phyloP scores from a whole-genome alignment of 495 filamentous ascomycete species.

The Aspergillus incahuasiensis region DNA sequence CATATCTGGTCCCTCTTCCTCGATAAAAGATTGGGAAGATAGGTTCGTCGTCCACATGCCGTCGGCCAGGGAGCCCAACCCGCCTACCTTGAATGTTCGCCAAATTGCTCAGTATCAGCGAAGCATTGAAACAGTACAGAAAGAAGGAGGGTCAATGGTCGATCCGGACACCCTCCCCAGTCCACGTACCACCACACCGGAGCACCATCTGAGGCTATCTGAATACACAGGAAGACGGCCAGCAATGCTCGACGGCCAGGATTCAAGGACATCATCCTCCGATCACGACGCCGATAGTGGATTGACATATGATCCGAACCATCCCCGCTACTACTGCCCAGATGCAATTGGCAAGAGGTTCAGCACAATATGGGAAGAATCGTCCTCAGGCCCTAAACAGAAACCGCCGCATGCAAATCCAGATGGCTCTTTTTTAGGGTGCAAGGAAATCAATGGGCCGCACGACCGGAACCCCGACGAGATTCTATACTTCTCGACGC shows the following conservation, averaged over 20 bases:
- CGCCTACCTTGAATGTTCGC: slow-evolving; percentile 34
- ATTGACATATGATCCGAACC: not conserved
- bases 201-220: slow-evolving; percentile 11
- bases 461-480: slow-evolving; percentile 39
- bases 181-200: slow-evolving; percentile 28
- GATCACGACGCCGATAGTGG: slow-evolving; percentile 11
- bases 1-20: slow-evolving; percentile 30
- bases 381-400: slow-evolving; percentile 24
- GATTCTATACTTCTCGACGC: slow-evolving; percentile 35
- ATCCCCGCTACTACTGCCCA: slow-evolving; percentile 35
- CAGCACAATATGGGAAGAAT: slow-evolving; percentile 40
- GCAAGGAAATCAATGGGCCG: slow-evolving; percentile 39
- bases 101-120: slow-evolving; percentile 41
- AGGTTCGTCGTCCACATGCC: slow-evolving; percentile 47
- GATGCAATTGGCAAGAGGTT: slow-evolving; percentile 41
- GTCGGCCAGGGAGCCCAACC: slow-evolving; percentile 41
- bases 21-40: slow-evolving; percentile 39
- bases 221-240: slow-evolving; percentile 10
- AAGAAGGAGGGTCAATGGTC: slow-evolving; percentile 25
- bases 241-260: slow-evolving; percentile 19
- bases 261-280: slow-evolving; percentile 14
- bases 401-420: slow-evolving; percentile 19
- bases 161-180: slow-evolving; percentile 33
- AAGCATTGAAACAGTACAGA: slow-evolving; percentile 32
- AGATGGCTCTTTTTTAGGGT: slow-evolving; percentile 47